Evolutionary conservation across 495 filamentous ascomycete genomes (phyloP).

Genomic region (Chaetomium fimeti): DNA sequence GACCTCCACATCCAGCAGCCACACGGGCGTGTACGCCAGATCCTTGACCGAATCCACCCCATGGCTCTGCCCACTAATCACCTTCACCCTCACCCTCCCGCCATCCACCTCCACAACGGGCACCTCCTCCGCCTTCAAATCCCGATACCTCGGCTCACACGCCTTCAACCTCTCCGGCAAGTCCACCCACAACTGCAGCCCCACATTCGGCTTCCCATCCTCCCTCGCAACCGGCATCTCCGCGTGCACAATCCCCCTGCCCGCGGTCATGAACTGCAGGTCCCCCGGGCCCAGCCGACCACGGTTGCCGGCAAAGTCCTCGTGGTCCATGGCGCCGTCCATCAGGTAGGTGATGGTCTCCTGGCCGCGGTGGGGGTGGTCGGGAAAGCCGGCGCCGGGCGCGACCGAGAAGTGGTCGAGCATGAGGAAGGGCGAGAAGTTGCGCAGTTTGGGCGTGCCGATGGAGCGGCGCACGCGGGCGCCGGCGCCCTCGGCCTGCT

Average conservation of each 20-base stretch:
- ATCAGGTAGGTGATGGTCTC: constrained; percentile 94
- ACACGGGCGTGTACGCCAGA: constrained; percentile 91
- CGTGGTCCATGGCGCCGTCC: constrained; percentile 82
- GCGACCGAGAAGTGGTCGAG: constrained; percentile 88
- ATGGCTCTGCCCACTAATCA: constrained; percentile 80
- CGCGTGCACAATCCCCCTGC: constrained; percentile 88
- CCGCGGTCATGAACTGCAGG: constrained; percentile 97
- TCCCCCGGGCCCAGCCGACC: constrained; percentile 85
- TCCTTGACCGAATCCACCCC: constrained; percentile 85
- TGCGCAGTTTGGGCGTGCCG: constrained; percentile 76
- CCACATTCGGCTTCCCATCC: constrained; percentile 77
- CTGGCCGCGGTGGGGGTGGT: constrained; percentile 47
- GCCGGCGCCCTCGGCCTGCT: constrained; percentile 87
- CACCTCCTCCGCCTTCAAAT: constrained; percentile 74
- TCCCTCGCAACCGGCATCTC: constrained; percentile 79
- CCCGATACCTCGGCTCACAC: constrained; percentile 90
- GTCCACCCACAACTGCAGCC: constrained; percentile 95
- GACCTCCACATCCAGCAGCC: constrained; percentile 85
- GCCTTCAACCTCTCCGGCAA: constrained; percentile 76
- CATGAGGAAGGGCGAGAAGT: constrained; percentile 95
- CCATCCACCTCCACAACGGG: constrained; percentile 66
- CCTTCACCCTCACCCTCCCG: constrained; percentile 74
- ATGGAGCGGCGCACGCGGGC: constrained; percentile 86
- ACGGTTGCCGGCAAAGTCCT: constrained; percentile 88
- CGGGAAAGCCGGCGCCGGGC: constrained; percentile 64